Conservation (phyloP, 257 asterid species). For the Nicotiana benthamiana region DNA sequence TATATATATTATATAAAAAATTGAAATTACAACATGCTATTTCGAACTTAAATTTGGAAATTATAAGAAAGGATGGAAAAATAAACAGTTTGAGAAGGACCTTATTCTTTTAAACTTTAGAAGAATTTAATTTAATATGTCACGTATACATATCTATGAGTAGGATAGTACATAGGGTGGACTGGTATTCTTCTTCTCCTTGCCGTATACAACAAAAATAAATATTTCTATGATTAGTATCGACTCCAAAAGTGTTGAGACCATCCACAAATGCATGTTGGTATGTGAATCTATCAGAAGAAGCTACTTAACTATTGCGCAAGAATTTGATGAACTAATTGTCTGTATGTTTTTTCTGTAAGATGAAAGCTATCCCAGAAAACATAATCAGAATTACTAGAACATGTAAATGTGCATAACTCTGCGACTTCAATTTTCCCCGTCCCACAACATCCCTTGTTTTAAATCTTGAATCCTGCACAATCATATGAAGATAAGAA, state of each 20-base stretch:
- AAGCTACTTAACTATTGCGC: neutral
- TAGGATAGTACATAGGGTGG: neutral
- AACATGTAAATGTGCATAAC: constrained; percentile 6
- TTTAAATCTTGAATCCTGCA: constrained; percentile 9
- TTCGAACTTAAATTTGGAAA: too few species aligned
- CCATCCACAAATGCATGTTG: neutral
- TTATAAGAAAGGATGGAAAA: too few species aligned
- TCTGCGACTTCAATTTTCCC: constrained; percentile 8
- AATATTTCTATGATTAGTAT: neutral
- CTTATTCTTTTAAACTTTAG: too few species aligned
- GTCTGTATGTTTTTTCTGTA: constrained; percentile 1
- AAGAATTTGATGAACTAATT: neutral
- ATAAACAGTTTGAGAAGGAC: too few species aligned
- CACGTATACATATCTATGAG: too few species aligned
- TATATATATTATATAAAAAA: too few species aligned
- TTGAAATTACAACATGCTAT: too few species aligned
- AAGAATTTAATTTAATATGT: too few species aligned
- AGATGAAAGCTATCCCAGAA: constrained; percentile 16
- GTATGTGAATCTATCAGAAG: neutral
- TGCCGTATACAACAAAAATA: neutral
- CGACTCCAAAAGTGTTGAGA: neutral
- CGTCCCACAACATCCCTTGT: constrained; percentile 13
- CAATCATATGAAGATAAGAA: neutral
- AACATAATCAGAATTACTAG: neutral
- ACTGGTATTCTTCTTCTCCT: neutral